These are phyloP conservation scores for Calonectria ilicicola DNA, from an alignment of 2,329 filamentous ascomycete species.

Conservation along the genomic window DNA sequence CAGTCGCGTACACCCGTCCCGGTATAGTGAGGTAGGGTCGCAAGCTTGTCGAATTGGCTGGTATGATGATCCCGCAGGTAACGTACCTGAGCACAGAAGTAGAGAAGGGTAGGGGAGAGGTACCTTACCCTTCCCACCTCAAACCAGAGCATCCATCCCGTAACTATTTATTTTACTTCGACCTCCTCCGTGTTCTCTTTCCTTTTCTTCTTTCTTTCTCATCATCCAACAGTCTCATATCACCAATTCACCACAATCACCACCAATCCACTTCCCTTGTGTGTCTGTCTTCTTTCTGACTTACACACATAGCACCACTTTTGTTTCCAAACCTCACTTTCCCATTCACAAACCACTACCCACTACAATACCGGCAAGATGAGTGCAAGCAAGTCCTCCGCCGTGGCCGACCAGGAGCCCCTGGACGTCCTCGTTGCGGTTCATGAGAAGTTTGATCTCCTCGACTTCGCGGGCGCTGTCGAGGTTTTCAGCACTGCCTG, in stretches of 20 bases:
- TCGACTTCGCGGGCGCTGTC: slow-evolving; percentile 69
- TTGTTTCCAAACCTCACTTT: slow-evolving; percentile 22
- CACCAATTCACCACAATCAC: slow-evolving; percentile 35
- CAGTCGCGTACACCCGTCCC: background rate
- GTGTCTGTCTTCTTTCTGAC: slow-evolving; percentile 27
- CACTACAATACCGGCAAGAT: slow-evolving; percentile 58
- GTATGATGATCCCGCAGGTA: slow-evolving; percentile 10
- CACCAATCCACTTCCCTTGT: slow-evolving; percentile 25
- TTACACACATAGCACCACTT: slow-evolving; percentile 22
- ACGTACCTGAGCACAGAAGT: slow-evolving; percentile 16
- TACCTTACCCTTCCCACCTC: slow-evolving; percentile 18
- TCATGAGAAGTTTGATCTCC: slow-evolving; percentile 69
- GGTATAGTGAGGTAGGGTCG: slow-evolving; percentile 7
- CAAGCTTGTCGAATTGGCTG: slow-evolving; percentile 18
- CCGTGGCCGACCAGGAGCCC: slow-evolving; percentile 68
- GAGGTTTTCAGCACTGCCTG: slow-evolving; percentile 64
- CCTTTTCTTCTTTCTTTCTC: slow-evolving; percentile 38
- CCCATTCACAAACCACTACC: slow-evolving; percentile 39
- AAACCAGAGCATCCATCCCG: slow-evolving; percentile 23
- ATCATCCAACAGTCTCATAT: slow-evolving; percentile 36
- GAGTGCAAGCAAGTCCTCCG: slow-evolving; percentile 68
- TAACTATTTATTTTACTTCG: slow-evolving; percentile 32
- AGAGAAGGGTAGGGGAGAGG: slow-evolving; percentile 9
- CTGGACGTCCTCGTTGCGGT: slow-evolving; percentile 71
- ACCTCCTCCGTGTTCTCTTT: slow-evolving; percentile 36